Evolutionary conservation across 768 basidiomycete genomes (phyloP), one percentile per base, ranked within the genome.

Genomic region (Gloeophyllum trabeum): DNA sequence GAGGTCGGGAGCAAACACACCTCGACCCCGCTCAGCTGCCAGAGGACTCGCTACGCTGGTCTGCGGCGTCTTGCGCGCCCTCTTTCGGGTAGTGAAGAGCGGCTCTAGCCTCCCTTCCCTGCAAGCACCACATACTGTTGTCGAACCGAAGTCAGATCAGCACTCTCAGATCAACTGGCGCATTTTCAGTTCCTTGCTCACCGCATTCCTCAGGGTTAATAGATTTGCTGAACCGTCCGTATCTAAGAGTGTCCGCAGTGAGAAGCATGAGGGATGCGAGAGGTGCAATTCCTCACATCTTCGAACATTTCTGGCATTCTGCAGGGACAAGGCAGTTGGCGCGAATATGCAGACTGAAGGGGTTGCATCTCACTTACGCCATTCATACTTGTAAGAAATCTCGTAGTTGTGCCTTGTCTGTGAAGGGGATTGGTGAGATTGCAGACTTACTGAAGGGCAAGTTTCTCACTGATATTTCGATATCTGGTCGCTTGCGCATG

Each of bases 371-470:
- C 14, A 62, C 79, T 58, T 48, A 85, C 84, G 65, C 85, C 85
- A 89, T 53, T 79, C 64, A 49, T 66, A 88, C 18, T 75, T 74
- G 61, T 83, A 78, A 18, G 66, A 67, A 46, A 88, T 87, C 44
- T 84, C 81, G 51, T 89, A 89, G 55, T 75, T 65, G 46, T 89
- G 85, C 47, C 62, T 71, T 7, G 76, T 79, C 85, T 85, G 47
- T 20, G 22, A n/a, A 39, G 20, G 25, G 28, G 5, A n/a, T 19
- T 21, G 19, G 7, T 5, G 23, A 21, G 7, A 36, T 22, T 20
- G 22, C 35, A 21, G 5, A 50, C 58, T 19, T 7, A 19, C 12
- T 10, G 10, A 21, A 13, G 36, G 10, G 20, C 20, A 41, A 1
- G 6, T 25, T n/a, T 43, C 62, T 47, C 47, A 85, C 81, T 22